Evolutionary conservation across 306 rosid species (phyloP).

Genomic region (Cucumis cinereus): DNA sequence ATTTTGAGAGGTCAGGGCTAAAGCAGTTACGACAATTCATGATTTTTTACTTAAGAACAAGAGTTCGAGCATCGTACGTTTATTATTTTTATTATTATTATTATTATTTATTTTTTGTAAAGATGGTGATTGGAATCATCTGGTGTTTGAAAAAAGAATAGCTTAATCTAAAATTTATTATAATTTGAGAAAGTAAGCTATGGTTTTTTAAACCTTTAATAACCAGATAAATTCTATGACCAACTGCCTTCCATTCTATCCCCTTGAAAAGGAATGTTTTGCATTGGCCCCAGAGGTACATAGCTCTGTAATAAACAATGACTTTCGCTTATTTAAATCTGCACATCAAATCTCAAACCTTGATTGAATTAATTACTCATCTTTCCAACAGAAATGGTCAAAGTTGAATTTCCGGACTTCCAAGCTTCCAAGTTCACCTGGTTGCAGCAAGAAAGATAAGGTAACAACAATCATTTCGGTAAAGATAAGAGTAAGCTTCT

Average conservation of each 20-base stretch:
- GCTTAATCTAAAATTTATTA: no score
- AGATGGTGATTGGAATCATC: constrained; percentile 46
- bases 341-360: not conserved
- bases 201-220: no score
- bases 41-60: no score
- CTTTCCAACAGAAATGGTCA: not conserved
- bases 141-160: not conserved
- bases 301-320: not conserved
- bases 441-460: not conserved
- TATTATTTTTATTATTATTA: no score
- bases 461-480: not conserved
- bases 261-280: not conserved
- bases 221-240: not conserved
- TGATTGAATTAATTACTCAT: not conserved
- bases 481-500: not conserved
- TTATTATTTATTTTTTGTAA: constrained; percentile 26
- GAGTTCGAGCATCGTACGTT: no score
- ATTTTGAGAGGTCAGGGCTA: no score
- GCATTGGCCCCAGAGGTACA: not conserved
- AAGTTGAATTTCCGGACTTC: not conserved
- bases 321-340: not conserved
- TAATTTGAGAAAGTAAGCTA: no score
- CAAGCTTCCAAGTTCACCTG: not conserved
- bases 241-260: not conserved
- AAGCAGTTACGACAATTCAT: no score